Conservation (phyloP, 352 stramenopile species). For the Phytophthora citrophthora region DNA sequence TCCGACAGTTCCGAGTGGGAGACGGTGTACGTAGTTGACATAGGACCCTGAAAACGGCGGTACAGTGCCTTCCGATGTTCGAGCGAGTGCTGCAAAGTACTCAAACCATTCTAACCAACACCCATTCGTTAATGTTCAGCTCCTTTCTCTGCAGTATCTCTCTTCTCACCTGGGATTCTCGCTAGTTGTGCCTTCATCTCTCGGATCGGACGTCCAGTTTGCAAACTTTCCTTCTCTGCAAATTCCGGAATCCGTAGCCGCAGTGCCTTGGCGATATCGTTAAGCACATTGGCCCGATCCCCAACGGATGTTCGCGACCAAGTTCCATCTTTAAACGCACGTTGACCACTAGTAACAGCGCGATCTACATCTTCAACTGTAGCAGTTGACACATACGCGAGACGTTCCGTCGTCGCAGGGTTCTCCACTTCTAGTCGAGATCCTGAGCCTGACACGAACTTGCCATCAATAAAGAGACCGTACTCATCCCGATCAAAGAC, state of each 20-base stretch:
- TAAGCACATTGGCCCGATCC: slow-evolving; percentile 47
- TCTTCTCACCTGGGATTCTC: slow-evolving; percentile 40
- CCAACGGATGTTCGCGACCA: slow-evolving; percentile 42
- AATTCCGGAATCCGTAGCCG: slow-evolving; percentile 52
- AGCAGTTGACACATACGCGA: slow-evolving; percentile 46
- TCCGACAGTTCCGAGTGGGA: slow-evolving; percentile 69
- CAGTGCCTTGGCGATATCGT: slow-evolving; percentile 46
- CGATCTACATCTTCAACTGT: slow-evolving; percentile 42
- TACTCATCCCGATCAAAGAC: slow-evolving; percentile 44
- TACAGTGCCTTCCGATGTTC: slow-evolving; percentile 69
- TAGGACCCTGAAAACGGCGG: slow-evolving; percentile 65
- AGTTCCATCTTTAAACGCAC: slow-evolving; percentile 36
- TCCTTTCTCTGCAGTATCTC: background rate
- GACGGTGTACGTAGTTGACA: slow-evolving; percentile 61
- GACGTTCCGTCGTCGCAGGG: slow-evolving; percentile 48
- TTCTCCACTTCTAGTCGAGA: slow-evolving; percentile 49
- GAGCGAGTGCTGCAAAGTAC: slow-evolving; percentile 80
- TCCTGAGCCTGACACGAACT: slow-evolving; percentile 37
- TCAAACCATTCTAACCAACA: slow-evolving; percentile 73
- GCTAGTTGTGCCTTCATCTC: slow-evolving; percentile 64
- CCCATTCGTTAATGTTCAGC: background rate
- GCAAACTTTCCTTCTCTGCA: slow-evolving; percentile 60
- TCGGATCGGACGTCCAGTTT: slow-evolving; percentile 66
- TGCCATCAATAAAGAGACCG: slow-evolving; percentile 54
- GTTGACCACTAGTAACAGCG: slow-evolving; percentile 39